Evolutionary conservation across 169 alveolate species (phyloP).

Genomic region (Plasmodium inui): DNA sequence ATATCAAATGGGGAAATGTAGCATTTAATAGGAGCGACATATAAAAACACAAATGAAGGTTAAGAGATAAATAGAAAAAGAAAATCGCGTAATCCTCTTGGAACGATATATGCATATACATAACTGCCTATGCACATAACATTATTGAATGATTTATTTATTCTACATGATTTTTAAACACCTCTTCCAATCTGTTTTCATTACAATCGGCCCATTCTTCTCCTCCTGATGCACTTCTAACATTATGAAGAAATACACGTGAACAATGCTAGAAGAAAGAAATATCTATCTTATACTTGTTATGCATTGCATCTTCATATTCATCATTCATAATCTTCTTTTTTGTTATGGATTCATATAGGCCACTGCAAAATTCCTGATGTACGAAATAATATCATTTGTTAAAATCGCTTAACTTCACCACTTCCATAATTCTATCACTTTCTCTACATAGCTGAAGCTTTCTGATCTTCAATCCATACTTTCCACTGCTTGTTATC

Average conservation of each 20-base stretch:
- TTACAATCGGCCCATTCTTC: background rate
- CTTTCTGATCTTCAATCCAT: background rate
- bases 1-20: background rate
- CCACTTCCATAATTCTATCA: background rate
- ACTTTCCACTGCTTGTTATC: background rate
- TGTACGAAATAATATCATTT: background rate
- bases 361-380: background rate
- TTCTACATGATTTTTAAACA: background rate
- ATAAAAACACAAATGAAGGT: background rate
- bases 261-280: background rate
- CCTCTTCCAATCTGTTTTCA: background rate
- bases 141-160: background rate
- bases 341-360: background rate
- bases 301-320: background rate
- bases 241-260: background rate
- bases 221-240: background rate
- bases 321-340: background rate
- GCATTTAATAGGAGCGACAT: no score
- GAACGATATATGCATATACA: background rate
- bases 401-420: background rate
- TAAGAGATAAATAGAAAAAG: background rate
- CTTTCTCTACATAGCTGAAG: background rate
- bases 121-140: background rate
- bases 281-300: no score
- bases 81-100: background rate